Conservation (phyloP, 73 alveolate genomes). For the Paramecium bursaria region DNA sequence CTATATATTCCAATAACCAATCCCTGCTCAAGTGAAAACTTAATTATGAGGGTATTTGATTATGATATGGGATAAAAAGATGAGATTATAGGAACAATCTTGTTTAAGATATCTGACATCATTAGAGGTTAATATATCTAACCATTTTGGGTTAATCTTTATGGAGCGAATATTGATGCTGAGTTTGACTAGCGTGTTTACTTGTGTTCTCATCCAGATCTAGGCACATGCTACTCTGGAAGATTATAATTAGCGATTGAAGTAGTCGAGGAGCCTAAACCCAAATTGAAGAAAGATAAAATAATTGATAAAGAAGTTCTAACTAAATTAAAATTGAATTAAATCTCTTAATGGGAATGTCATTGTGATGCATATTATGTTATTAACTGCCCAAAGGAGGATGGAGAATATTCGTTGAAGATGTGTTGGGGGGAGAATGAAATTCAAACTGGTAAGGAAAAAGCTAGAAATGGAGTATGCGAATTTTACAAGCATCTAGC, state of each 20-base stretch:
- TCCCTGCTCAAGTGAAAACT: conserved; percentile 46
- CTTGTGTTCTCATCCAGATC: conserved; percentile 67
- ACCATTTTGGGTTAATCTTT: conserved; percentile 60
- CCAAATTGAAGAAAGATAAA: conserved; percentile 2
- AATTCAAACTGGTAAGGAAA: conserved; percentile 25
- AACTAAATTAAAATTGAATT: neutral
- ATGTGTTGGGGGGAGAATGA: conserved; percentile 63
- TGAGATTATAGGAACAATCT: conserved; percentile 59
- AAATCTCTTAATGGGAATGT: conserved; percentile 10
- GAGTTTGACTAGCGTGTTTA: conserved; percentile 35
- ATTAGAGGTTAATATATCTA: conserved; percentile 35
- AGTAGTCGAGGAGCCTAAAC: conserved; percentile 35
- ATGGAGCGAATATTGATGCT: conserved; percentile 67
- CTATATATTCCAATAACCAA: conserved; percentile 53
- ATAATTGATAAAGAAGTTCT: conserved; percentile 33
- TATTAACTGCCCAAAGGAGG: conserved; percentile 43
- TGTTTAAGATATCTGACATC: conserved; percentile 41
- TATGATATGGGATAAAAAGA: conserved; percentile 67
- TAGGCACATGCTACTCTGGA: conserved; percentile 69
- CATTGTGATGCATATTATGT: conserved; percentile 27
- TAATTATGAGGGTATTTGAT: conserved; percentile 59
- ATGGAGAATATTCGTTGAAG: conserved; percentile 51
- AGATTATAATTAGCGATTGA: conserved; percentile 54
- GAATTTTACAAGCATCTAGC: conserved; percentile 45
- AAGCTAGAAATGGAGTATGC: conserved; percentile 59